Evolutionary conservation across 768 basidiomycete genomes (phyloP), one percentile per base, ranked within the genome.

Genomic region (Amanita fuliginea): DNA sequence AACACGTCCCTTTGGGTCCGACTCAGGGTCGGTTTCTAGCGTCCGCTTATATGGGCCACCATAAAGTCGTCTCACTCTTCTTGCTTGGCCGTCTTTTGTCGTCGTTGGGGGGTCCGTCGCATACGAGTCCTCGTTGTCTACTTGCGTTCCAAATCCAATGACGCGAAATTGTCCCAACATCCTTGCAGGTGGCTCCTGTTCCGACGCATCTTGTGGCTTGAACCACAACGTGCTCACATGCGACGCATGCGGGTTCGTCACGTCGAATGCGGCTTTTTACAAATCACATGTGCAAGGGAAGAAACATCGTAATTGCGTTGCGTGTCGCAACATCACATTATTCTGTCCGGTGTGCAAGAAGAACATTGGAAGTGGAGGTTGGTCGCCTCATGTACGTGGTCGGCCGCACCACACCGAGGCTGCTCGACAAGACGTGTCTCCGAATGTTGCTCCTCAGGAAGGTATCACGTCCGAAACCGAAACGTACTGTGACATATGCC

Each of bases 401-500:
- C 34, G 42, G 36, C 24, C 43, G 7, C 51, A 51, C 44, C 26
- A 19, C 3, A 22, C 35, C 1, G 41, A 43, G 32, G 49, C 49
- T 14, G 33, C 26, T 3, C n/a, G 32, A 36, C 36, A 43, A 22
- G n/a, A 41, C 13, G 13, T 35, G 14, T 43, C 49, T 34, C 32
- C 49, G 6, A 33, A 42, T 43, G 41, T 50, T 18, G 14, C 19
- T 61, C 62, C 44, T 51, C 68, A 19, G 10, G 16, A 11, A 56
- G 47, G n/a, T 51, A 33, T 8, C 2, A 33, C 49, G 19, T 50
- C 49, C 8, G 41, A 19, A 22, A 42, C 42, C 2, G 41, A 50
- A 30, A 30, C 28, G 2, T 50, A 50, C 61, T 62, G 68, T 47
- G 53, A 62, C 9, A 30, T 65, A 0, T 70, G 69, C 51, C 60